Base-by-base conservation (phyloP, 2,329 filamentous ascomycete genomes). In the Knoxdaviesia proteae region DNA sequence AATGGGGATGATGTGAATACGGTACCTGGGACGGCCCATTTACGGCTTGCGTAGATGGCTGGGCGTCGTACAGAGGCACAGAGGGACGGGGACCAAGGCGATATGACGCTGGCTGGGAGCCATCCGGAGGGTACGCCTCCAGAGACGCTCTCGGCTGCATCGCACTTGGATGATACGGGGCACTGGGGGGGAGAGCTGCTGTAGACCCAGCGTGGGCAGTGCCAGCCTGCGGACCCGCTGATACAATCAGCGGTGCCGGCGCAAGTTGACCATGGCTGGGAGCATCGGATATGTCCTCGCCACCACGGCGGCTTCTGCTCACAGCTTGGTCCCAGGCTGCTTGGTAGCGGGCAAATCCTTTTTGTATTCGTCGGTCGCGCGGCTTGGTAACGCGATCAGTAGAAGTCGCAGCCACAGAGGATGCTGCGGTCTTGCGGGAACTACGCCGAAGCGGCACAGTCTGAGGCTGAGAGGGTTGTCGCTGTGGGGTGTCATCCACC, bases 311-410 rank as follows among this genome's bases (percentile, higher is more conserved):
- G 10, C 32, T 41, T 10, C 43, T 11, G 29, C 41, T 38, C 39
- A 44, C 39, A 36, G 43, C 43, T 20, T 44, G 34, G 6, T 44
- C 43, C 43, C 43, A 44, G 31, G 43, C 43, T 7, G 43, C 43
- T 38, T 44, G 43, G 35, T 44, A 44, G 36, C 43, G 39, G 6
- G 31, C 29, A 36, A 44, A 44, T 8, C 43, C 43, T 5, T 39
- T 39, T 7, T 38, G 39, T 30, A 20, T 20, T 20, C 20, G 20
- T 20, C 20, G 2, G 20, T 20, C 20, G 20, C 20, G 20, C 20
- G 20, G 20, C 20, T 20, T 31, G 36, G 10, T 31, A 20, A 9
- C 33, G 32, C 6, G 20, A 40, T 40, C 34, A 38, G 35, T 11
- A 42, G 11, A 32, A 11, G n/a, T 7, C 6, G 30, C 10, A 34